phyloP scores from a whole-genome alignment of 371 early-diverging fungal species.

The Rhizopus arrhizus region DNA sequence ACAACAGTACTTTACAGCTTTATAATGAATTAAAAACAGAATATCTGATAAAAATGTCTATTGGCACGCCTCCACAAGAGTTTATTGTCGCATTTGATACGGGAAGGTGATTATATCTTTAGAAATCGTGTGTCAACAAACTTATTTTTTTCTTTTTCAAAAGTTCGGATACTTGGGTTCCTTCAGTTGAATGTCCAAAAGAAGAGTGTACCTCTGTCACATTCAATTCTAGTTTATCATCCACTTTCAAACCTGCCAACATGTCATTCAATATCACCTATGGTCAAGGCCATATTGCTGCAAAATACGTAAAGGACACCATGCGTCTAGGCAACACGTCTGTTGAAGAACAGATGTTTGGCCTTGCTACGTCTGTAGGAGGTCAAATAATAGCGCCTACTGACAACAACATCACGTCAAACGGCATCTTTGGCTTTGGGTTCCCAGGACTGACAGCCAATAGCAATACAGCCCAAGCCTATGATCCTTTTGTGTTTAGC shows the following conservation, averaged over 20 bases:
- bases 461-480: constrained; percentile 4
- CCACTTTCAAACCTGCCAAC: constrained; percentile 11
- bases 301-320: background rate
- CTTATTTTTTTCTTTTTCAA: constrained; percentile 17
- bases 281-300: constrained; percentile 8
- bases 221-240: constrained; percentile 18
- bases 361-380: constrained; percentile 25
- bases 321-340: background rate
- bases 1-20: background rate
- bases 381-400: constrained; percentile 19
- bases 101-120: constrained; percentile 17
- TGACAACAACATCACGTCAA: constrained; percentile 2
- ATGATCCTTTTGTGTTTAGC: constrained; percentile 20
- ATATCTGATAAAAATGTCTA: constrained; percentile 19
- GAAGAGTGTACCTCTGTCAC: constrained; percentile 2
- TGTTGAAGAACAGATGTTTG: constrained; percentile 26
- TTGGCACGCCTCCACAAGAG: constrained; percentile 26
- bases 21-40: constrained; percentile 15
- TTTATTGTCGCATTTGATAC: constrained; percentile 24
- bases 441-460: constrained; percentile 28
- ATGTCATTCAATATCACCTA: constrained; percentile 17
- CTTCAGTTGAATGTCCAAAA: constrained; percentile 9
- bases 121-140: background rate
- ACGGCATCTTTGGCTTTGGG: constrained; percentile 35
- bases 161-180: constrained; percentile 36